Evolutionary conservation across 306 rosid genomes (phyloP).

Genomic region (Gastrolobium villosum): DNA sequence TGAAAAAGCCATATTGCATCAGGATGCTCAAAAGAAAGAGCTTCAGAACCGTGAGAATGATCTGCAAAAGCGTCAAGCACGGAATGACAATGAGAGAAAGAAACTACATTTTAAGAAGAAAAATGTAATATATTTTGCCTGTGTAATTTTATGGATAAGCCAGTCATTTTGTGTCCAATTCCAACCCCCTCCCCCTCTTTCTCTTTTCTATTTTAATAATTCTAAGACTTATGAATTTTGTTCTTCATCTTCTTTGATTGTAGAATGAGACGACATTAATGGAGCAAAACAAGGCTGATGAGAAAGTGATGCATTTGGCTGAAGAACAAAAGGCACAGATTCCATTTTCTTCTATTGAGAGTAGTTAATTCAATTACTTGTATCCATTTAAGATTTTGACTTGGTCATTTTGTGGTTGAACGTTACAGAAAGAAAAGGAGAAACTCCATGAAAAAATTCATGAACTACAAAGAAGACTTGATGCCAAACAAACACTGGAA

Average conservation of each 20-base stretch:
- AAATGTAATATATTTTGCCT: constrained; percentile 59
- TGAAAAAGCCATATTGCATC: constrained; percentile 51
- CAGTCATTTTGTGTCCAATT: constrained; percentile 24
- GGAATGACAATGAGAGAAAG: constrained; percentile 63
- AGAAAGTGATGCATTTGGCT: constrained; percentile 66
- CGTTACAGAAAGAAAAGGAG: constrained; percentile 75
- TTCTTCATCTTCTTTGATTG: constrained; percentile 5
- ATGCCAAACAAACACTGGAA: constrained; percentile 77
- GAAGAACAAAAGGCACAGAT: constrained; percentile 66
- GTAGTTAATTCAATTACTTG: constrained; percentile 21
- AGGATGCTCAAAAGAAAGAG: constrained; percentile 58
- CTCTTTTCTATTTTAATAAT: background rate
- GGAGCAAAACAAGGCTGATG: constrained; percentile 77
- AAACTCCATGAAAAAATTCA: constrained; percentile 59
- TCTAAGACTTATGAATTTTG: constrained; percentile 4
- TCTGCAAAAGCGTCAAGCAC: constrained; percentile 58
- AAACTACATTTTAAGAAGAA: constrained; percentile 57
- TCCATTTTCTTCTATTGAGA: background rate
- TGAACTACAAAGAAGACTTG: constrained; percentile 74
- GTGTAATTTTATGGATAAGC: constrained; percentile 21
- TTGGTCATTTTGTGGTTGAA: constrained; percentile 20
- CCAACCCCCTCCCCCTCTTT: background rate
- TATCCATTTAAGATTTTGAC: constrained; percentile 2
- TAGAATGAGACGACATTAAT: constrained; percentile 75
- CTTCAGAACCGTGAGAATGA: constrained; percentile 63